Evolutionary conservation across 1,284 basidiomycete species (phyloP).

Genomic region (Apiotrichum mycotoxinovorans): DNA sequence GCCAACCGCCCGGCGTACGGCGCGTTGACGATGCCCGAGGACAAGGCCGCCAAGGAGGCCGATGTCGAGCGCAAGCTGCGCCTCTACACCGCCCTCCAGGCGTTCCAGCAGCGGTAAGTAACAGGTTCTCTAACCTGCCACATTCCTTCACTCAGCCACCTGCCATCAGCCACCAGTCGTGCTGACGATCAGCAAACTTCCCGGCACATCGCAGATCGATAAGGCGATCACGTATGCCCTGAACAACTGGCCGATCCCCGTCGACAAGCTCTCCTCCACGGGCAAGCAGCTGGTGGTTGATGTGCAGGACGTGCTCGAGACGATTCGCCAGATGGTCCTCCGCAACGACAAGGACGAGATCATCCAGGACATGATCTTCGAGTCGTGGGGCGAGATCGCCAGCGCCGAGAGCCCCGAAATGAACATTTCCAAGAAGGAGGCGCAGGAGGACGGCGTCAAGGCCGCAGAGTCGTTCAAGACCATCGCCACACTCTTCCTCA

Average conservation of each 20-base stretch:
- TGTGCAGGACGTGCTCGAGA: constrained; percentile 53
- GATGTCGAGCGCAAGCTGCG: constrained; percentile 51
- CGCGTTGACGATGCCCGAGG: constrained; percentile 43
- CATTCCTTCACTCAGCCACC: too few species aligned
- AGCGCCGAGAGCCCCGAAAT: constrained; percentile 54
- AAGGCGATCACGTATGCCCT: constrained; percentile 65
- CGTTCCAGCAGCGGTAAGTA: constrained; percentile 63
- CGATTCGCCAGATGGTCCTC: constrained; percentile 60
- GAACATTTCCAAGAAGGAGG: constrained; percentile 51
- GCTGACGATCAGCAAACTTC: constrained; percentile 57
- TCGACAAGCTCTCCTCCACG: constrained; percentile 65
- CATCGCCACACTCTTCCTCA: constrained; percentile 73
- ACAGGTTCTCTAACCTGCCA: too few species aligned
- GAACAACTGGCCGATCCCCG: constrained; percentile 64
- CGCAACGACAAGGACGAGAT: constrained; percentile 87
- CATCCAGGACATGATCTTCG: constrained; percentile 78
- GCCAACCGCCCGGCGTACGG: constrained; percentile 24
- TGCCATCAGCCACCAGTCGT: too few species aligned
- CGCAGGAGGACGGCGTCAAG: constrained; percentile 59
- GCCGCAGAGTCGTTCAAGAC: constrained; percentile 82
- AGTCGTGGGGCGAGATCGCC: constrained; percentile 6
- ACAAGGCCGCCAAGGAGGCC: constrained; percentile 41
- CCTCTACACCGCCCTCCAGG: constrained; percentile 71
- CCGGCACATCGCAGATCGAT: constrained; percentile 76
- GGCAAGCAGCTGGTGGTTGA: constrained; percentile 74